Conservation (phyloP, 768 basidiomycete species). For the Hygrophorus pudorinus region DNA sequence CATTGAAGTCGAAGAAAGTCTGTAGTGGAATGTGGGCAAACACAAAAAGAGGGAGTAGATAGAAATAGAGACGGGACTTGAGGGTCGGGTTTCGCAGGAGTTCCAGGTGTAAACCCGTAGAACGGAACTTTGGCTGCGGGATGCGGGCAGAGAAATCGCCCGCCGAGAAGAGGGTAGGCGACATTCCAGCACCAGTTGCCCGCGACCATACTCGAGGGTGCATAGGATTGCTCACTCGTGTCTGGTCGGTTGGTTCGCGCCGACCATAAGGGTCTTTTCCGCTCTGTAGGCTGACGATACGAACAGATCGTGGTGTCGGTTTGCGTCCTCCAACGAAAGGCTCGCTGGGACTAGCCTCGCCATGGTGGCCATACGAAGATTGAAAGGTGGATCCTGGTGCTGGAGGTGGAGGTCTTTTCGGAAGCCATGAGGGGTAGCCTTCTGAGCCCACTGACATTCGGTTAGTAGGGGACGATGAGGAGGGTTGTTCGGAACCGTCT, state of each 20-base stretch:
- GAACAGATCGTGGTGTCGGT: conserved; percentile 71
- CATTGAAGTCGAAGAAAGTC: conserved; percentile 85
- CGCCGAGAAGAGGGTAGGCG: conserved; percentile 33
- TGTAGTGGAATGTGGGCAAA: conserved; percentile 69
- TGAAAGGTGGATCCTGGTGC: conserved; percentile 64
- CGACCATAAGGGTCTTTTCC: conserved; percentile 27
- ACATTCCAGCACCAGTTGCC: conserved; percentile 35
- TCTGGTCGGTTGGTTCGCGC: conserved; percentile 43
- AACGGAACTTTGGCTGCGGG: conserved; percentile 58
- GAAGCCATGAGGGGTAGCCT: conserved; percentile 81
- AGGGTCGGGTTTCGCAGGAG: conserved; percentile 52
- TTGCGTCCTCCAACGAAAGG: conserved; percentile 53
- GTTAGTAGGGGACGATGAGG: conserved; percentile 22
- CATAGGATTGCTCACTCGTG: conserved; percentile 27
- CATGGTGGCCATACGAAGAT: conserved; percentile 35
- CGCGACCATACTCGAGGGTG: conserved; percentile 49
- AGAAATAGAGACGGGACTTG: conserved; percentile 51
- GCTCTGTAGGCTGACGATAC: conserved; percentile 66
- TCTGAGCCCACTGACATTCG: conserved; percentile 41
- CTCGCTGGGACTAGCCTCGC: conserved; percentile 22
- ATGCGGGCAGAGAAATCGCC: conserved; percentile 21
- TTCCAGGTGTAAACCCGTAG: conserved; percentile 57
- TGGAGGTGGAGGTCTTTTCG: conserved; percentile 66
- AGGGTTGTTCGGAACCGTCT: conserved; percentile 17
- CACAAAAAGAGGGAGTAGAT: conserved; percentile 57